Evolutionary conservation across 805 yeast species (phyloP), one percentile per base, ranked within the genome.

Genomic region (Metschnikowia gelsemii): DNA sequence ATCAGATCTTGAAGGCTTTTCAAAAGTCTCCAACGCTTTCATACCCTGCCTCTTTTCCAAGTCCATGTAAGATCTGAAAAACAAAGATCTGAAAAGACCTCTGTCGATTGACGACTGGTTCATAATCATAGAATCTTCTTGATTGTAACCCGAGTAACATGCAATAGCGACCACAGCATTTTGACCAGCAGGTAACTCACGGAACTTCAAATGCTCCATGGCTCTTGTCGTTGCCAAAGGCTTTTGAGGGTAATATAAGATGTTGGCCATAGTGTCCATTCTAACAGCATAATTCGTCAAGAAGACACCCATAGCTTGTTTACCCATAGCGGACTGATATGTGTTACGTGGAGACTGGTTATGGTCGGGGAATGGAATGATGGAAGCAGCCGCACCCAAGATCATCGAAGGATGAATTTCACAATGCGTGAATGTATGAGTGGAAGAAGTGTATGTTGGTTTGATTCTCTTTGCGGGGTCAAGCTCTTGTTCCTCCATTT

Each of bases 101-200:
- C 98, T 77, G 66, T 93, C 99, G 61, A 93, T 93, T 26, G 96
- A 87, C 8, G 96, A 84, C 73, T 93, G 99, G 66, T 93, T 93
- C 99, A 93, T 93, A 72, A 93, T 93, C 93, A 93, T 88, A 30
- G 99, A 93, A 84, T 93, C 99, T 84, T 93, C 99, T 76, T 93
- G 99, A 68, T 93, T 93, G 69, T 93, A 93, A 61, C 99, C 99
- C 30, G 96, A 87, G 69, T 93, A 93, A 78, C 99, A 93, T 32
- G 95, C 80, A 75, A 93, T 93, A 21, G 99, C 99, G 34, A 93
- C 99, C 66, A 93, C 82, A 20, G 99, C 99, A 62, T 93, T 93
- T 72, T 93, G 99, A 45, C 99, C 99, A 46, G 99, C 99, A 27
- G 99, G 99, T 50, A 93, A 75, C 68, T 93, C 99, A 73, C 99